Evolutionary conservation across 805 yeast species (phyloP).

Genomic region (Suhomyces xylopsoci): DNA sequence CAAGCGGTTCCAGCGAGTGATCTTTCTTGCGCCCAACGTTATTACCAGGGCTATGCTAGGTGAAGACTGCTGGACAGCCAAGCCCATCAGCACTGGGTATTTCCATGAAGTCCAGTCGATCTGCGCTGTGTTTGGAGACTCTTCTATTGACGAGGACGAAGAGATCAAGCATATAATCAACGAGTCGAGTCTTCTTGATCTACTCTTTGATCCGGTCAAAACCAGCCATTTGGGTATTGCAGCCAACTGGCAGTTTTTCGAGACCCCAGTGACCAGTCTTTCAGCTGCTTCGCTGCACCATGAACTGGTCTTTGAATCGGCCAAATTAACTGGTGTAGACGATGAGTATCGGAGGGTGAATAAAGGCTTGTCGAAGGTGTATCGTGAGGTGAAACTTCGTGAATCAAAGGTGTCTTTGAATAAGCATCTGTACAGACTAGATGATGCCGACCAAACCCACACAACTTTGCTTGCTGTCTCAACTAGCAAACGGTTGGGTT

Average conservation of each 20-base stretch:
- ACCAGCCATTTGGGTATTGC: constrained; percentile 26
- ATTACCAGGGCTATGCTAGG: constrained; percentile 32
- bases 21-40: constrained; percentile 24
- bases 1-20: constrained; percentile 19
- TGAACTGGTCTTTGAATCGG: constrained; percentile 7
- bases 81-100: constrained; percentile 32
- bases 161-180: constrained; percentile 27
- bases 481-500: constrained; percentile 42
- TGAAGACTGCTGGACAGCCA: constrained; percentile 56
- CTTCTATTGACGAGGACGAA: constrained; percentile 28
- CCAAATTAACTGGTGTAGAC: constrained; percentile 24
- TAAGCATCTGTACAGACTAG: constrained; percentile 9
- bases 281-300: not conserved
- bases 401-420: constrained; percentile 10
- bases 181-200: constrained; percentile 42
- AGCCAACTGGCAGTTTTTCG: constrained; percentile 33
- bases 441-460: constrained; percentile 4
- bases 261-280: constrained; percentile 9
- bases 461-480: constrained; percentile 32
- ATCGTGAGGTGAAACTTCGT: not conserved
- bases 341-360: constrained; percentile 35
- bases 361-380: constrained; percentile 16
- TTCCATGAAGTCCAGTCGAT: constrained; percentile 52
- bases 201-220: constrained; percentile 30
- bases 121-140: constrained; percentile 48